Evolutionary conservation across 805 yeast species (phyloP), one percentile per base, ranked within the genome.

Genomic region (Saccharomycopsis olivae): DNA sequence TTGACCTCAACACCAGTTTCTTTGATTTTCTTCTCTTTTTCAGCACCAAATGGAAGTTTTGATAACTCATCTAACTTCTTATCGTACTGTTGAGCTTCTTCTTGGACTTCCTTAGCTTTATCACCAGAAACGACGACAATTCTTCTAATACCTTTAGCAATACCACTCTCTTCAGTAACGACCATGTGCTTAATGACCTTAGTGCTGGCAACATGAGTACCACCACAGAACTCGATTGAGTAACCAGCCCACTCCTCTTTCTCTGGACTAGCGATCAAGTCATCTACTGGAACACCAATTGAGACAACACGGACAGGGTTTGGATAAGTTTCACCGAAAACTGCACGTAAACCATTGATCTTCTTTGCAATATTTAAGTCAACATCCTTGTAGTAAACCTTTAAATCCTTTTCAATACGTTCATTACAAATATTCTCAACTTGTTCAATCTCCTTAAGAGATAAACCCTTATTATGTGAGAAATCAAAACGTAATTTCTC

Each of bases 241-340:
- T 72, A 68, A 31, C 72, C 64, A 53, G 60, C 63, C 97, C 98
- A 92, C 54, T 84, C 74, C 38, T 65, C 64, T 55, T 73, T 82
- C 21, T 65, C 52, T 51, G 96, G 95, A 52, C 77, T 68, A 5
- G 69, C 67, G 49, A 89, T 59, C 51, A 92, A 66, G 11, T 82
- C 92, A 19, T 83, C 87, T 33, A 92, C 87, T 35, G 95, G 78
- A 30, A 73, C 80, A 56, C 99, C 99, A 55, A 92, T 83, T 23
- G 95, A 84, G 36, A 92, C 96, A 51, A 92, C 98, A 59, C 98
- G 78, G 17, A 92, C 99, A 29, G 98, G 99, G 57, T 92, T 96
- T 32, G 99, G 99, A 57, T 92, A 92, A 3, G 95, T 86, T 68
- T 92, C 99, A 55, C 98, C 98, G 54, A 92, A 92, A 31, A 92